Base-by-base conservation (phyloP, 208 protist genomes). In the Wallacemonas sp. region DNA sequence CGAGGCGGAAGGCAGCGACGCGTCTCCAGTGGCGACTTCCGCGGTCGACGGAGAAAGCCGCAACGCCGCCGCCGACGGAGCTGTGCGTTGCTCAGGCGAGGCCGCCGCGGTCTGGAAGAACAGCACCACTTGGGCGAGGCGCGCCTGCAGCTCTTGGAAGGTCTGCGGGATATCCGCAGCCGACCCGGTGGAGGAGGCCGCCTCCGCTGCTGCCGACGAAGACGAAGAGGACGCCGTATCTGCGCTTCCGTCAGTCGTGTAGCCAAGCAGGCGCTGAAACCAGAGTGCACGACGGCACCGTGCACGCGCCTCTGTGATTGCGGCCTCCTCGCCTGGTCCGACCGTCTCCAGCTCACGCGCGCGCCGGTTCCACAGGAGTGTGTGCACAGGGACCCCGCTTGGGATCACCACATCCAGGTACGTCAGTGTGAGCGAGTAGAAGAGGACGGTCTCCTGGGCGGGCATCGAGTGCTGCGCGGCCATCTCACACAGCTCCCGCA, bases 341-440 rank as follows among this genome's bases (percentile, higher is more conserved):
- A 41, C 5, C 36, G 36, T 14, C 36, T 41, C 36, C 36, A 14
- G 10, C 10, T 41, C 36, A 7, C 14, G 36, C 14, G 10, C 36
- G 36, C 36, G 36, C 14, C 36, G 36, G 14, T 41, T 14, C 57
- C 41, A 50, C 39, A 25, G 33, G 4, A 64, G 41, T 7, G 57
- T 20, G n/a, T 46, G 41, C 8, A 36, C 23, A 7, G 57, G 41
- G 5, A 57, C 62, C 5, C 45, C 46, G 12, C 45, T 57, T 10
- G 73, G 32, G 0, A 85, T 3, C 20, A 75, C 65, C 1, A 73
- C 70, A 49, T 91, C 84, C 2, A 91, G 65, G 54, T 91, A 91
- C 7, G 74, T 52, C 8, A 87, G 39, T 11, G 65, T 80, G 52
- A 83, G 66, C 1, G 80, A 73, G 31, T 72, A 77, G 55, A 87